A percentile compares a stretch with the other conserved stretches of the same genome.
These are phyloP conservation scores for Pterocarpus santalinus DNA, from an alignment of 306 rosid species.

Conservation along the genomic window DNA sequence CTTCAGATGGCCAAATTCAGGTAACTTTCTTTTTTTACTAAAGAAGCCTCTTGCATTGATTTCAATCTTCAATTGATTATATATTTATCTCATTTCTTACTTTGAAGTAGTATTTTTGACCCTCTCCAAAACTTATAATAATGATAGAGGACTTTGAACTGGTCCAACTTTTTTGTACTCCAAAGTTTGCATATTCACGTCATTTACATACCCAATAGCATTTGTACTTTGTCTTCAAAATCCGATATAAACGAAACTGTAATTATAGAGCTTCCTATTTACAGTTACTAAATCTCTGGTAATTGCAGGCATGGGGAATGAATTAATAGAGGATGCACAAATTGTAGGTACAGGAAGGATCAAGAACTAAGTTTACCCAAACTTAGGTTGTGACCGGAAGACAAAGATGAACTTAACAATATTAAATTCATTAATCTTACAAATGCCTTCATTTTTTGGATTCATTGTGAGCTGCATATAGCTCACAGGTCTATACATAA, in stretches of 20 bases:
- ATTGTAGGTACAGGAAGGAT: slow-evolving; percentile 38
- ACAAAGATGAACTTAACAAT: slow-evolving; percentile 29
- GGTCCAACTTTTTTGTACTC: neutral
- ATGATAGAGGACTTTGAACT: neutral
- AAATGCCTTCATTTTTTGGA: slow-evolving; percentile 40
- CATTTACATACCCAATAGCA: neutral
- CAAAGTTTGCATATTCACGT: neutral
- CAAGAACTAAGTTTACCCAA: no score
- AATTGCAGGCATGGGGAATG: slow-evolving; percentile 85
- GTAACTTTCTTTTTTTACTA: slow-evolving; percentile 41
- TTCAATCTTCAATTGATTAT: slow-evolving; percentile 10
- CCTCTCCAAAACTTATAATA: neutral
- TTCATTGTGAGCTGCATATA: slow-evolving; percentile 45
- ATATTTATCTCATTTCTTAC: neutral
- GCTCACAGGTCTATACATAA: slow-evolving; percentile 40
- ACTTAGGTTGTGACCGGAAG: no score
- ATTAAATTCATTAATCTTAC: slow-evolving; percentile 41
- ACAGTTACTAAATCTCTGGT: slow-evolving; percentile 30
- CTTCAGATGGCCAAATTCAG: slow-evolving; percentile 90
- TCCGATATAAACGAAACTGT: slow-evolving; percentile 8
- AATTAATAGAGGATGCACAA: slow-evolving; percentile 53
- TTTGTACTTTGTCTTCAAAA: slow-evolving; percentile 1
- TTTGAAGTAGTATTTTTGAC: neutral
- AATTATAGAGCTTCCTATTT: slow-evolving; percentile 13
- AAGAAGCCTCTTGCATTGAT: slow-evolving; percentile 1